Evolutionary conservation across 1,284 basidiomycete species (phyloP).

Genomic region (Pseudozyma sp.): DNA sequence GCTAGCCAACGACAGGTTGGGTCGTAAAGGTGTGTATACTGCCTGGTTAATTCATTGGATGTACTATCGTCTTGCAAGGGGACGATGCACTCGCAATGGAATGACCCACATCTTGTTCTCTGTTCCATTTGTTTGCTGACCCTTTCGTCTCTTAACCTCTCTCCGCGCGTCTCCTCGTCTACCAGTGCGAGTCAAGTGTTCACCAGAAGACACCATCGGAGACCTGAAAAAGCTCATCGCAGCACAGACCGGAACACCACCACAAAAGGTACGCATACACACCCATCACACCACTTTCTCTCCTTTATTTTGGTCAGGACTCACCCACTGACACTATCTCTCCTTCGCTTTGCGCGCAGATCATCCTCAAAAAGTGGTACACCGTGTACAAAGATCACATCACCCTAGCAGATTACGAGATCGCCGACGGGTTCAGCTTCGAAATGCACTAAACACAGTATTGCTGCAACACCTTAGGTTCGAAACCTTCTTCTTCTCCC

Average conservation of each 20-base stretch:
- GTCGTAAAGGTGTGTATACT: slow-evolving; percentile 81
- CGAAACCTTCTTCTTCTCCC: background rate
- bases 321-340: too few relatives aligned
- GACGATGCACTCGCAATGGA: too few relatives aligned
- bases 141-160: background rate
- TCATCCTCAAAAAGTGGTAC: slow-evolving; percentile 93
- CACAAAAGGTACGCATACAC: slow-evolving; percentile 66
- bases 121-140: slow-evolving; percentile 1
- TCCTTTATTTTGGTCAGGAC: too few relatives aligned
- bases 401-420: slow-evolving; percentile 88
- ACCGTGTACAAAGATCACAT: slow-evolving; percentile 74
- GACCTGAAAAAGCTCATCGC: slow-evolving; percentile 96
- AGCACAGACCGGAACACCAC: slow-evolving; percentile 91
- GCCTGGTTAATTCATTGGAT: background rate
- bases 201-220: slow-evolving; percentile 91
- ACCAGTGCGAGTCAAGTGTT: slow-evolving; percentile 66
- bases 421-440: slow-evolving; percentile 39
- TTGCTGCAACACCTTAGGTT: too few relatives aligned
- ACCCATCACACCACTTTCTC: background rate
- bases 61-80: too few relatives aligned
- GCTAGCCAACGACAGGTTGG: slow-evolving; percentile 95
- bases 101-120: background rate
- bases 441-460: slow-evolving; percentile 48
- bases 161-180: background rate
- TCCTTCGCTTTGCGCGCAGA: too few relatives aligned